phyloP scores from a whole-genome alignment of 768 basidiomycete species.

The Mycena haematopus region DNA sequence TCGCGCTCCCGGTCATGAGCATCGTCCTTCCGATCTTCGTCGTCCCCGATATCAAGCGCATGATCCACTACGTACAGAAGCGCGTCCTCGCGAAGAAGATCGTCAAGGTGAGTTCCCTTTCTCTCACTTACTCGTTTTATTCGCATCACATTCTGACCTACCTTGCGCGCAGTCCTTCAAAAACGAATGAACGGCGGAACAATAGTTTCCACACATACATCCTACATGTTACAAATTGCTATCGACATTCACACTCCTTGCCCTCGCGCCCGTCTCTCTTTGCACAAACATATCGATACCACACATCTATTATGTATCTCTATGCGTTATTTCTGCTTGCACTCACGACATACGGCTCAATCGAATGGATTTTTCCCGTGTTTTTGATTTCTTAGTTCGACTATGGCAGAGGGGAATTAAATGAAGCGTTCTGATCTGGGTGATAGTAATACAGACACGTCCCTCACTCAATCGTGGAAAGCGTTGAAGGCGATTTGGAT shows the following conservation, averaged over 20 bases:
- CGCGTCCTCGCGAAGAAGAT: constrained; percentile 34
- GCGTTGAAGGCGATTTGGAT: too few relatives aligned
- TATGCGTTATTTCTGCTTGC: neutral
- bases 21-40: constrained; percentile 60
- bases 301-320: constrained; percentile 1
- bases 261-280: neutral
- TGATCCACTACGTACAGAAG: constrained; percentile 56
- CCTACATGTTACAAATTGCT: neutral
- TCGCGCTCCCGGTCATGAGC: constrained; percentile 65
- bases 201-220: neutral
- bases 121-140: too few relatives aligned
- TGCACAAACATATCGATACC: neutral
- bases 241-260: neutral
- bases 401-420: too few relatives aligned
- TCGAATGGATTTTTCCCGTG: neutral
- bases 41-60: constrained; percentile 53
- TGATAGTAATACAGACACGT: too few relatives aligned
- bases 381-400: neutral
- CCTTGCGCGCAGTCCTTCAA: constrained; percentile 13
- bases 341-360: neutral
- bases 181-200: constrained; percentile 13
- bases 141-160: neutral
- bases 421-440: too few relatives aligned
- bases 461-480: too few relatives aligned
- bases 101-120: constrained; percentile 15